Evolutionary conservation across 768 basidiomycete species (phyloP).

Genomic region (Tulasnella sp.): DNA sequence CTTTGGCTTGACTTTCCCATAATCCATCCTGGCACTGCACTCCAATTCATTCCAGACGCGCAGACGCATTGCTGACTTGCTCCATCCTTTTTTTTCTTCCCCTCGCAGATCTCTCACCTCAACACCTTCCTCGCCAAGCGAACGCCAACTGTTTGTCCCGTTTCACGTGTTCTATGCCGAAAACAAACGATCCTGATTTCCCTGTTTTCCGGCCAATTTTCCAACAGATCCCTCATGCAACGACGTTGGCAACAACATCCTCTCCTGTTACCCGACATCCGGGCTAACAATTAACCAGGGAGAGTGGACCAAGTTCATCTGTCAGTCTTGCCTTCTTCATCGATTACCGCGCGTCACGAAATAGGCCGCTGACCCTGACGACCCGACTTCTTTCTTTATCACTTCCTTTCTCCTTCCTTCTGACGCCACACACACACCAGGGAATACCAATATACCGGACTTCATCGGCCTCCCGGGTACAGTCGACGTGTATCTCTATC

Average conservation of each 20-base stretch:
- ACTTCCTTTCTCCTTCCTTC: constrained; percentile 35
- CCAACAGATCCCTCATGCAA: constrained; percentile 44
- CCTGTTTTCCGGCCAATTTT: not conserved
- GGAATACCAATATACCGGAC: constrained; percentile 74
- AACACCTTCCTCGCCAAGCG: not conserved
- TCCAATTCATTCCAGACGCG: not conserved
- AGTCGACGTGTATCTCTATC: constrained; percentile 81
- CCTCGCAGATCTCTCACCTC: not conserved
- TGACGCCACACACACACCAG: constrained; percentile 46
- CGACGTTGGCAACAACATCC: constrained; percentile 62
- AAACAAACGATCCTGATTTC: not conserved
- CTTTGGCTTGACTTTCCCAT: constrained; percentile 5
- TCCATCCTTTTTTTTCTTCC: not conserved
- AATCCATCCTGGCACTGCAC: not conserved
- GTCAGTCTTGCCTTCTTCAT: constrained; percentile 46
- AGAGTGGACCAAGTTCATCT: constrained; percentile 75
- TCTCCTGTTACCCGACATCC: constrained; percentile 73
- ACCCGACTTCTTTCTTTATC: constrained; percentile 29
- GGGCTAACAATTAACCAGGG: constrained; percentile 67
- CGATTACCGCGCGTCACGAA: constrained; percentile 34
- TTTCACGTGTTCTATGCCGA: constrained; percentile 2
- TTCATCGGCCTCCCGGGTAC: constrained; percentile 55
- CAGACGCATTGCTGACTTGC: not conserved
- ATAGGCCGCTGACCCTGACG: constrained; percentile 34
- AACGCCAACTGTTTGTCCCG: not conserved